phyloP scores from a whole-genome alignment of 2,329 filamentous ascomycete species.

The Fusarium buharicum region DNA sequence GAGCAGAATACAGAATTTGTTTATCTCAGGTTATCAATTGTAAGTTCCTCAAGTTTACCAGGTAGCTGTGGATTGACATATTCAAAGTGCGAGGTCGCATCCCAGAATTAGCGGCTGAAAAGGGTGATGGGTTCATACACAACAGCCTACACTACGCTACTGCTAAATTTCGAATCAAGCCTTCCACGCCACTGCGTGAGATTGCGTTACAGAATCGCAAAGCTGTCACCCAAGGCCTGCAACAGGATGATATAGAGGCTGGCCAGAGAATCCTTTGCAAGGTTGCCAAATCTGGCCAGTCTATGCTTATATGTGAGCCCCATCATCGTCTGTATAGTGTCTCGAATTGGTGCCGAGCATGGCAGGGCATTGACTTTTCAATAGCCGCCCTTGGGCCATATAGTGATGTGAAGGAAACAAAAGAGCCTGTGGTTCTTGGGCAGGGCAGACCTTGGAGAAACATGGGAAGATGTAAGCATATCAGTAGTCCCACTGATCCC shows the following conservation, averaged over 20 bases:
- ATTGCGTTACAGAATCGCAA: constrained; percentile 1
- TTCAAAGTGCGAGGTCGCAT: constrained; percentile 8
- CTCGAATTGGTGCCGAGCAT: constrained; percentile 15
- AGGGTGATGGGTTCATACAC: neutral
- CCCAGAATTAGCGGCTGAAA: neutral
- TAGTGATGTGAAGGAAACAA: fast-evolving
- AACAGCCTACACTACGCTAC: constrained; percentile 3
- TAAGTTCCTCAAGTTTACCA: neutral
- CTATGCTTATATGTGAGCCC: constrained; percentile 15
- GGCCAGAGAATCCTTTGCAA: neutral
- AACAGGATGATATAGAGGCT: neutral
- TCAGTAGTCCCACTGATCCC: fast-evolving
- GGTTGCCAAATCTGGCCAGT: neutral
- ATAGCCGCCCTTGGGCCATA: neutral
- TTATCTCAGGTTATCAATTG: constrained; percentile 11
- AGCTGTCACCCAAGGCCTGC: neutral
- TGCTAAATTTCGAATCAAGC: neutral
- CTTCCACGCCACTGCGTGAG: constrained; percentile 1
- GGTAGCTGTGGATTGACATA: neutral
- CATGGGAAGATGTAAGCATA: neutral
- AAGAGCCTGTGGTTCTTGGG: neutral
- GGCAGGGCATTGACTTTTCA: constrained; percentile 4
- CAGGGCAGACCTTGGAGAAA: neutral
- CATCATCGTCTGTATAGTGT: neutral
- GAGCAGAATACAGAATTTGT: neutral